Evolutionary conservation across 257 asterid species (phyloP), one percentile per base, ranked within the genome.

Genomic region (Scutellaria baicalensis): DNA sequence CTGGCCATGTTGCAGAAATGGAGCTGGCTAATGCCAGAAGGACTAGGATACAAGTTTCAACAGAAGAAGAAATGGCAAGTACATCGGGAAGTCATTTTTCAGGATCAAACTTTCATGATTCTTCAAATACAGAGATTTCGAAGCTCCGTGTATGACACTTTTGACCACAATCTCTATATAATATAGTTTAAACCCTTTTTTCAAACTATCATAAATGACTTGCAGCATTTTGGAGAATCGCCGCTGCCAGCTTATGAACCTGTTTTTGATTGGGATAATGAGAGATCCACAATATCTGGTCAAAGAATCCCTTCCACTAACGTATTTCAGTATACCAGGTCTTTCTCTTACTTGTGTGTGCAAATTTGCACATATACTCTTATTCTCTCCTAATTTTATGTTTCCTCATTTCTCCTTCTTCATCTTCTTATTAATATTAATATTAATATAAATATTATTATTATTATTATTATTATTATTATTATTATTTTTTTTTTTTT

Each of bases 191-290:
- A 56, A 33, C 17, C 8, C 59, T 35, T 63, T 49, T 27, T 65
- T 72, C 27, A 72, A 64, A 48, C 66, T 36, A 43, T 48, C n/a
- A 3, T 72, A 17, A 72, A 54, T 72, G 70, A 20, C 74, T 71
- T 85, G 94, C 97, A 94, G 99, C 99, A 94, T 84, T 80, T 91
- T 81, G 99, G 97, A 43, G 95, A 91, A 79, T 89, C 99, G 57
- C 97, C 97, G 6, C 80, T 94, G 43, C 97, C 95, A 49, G 97
- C 97, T 40, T 91, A 94, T 75, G 99, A 94, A 80, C 97, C 99
- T 21, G 96, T 88, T 80, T 94, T 91, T 82, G 97, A 94, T 77
- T 91, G 99, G 99, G 96, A 87, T 54, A 94, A 85, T 62, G 99
- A 94, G 83, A 83, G 99, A 78, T 81, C 95, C 57, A 79, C 87